Evolutionary conservation across 2,329 filamentous ascomycete species (phyloP).

Genomic region (Alternaria sp.): DNA sequence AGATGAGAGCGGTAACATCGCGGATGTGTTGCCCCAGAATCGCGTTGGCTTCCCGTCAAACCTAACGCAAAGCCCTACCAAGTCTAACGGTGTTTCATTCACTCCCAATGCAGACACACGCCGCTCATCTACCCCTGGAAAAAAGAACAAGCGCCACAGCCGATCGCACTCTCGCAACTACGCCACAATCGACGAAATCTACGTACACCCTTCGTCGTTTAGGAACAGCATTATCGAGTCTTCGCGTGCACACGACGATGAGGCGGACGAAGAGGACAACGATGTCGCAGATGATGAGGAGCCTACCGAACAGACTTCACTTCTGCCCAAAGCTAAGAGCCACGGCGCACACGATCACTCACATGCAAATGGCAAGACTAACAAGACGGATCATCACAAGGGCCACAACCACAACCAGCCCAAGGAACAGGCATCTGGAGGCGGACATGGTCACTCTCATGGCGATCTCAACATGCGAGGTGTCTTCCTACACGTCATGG

Average conservation of each 20-base stretch:
- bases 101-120: slow-evolving; percentile 26
- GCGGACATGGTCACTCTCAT: slow-evolving; percentile 78
- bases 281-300: slow-evolving; percentile 54
- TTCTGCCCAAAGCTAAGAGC: slow-evolving; percentile 48
- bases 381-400: slow-evolving; percentile 61
- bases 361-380: slow-evolving; percentile 25
- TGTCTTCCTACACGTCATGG: slow-evolving; percentile 74
- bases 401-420: slow-evolving; percentile 84
- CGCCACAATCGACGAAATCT: slow-evolving; percentile 71
- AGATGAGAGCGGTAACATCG: slow-evolving; percentile 67
- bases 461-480: slow-evolving; percentile 93
- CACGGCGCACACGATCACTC: slow-evolving; percentile 25
- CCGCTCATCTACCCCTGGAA: slow-evolving; percentile 41
- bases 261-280: slow-evolving; percentile 64
- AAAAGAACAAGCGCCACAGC: slow-evolving; percentile 64
- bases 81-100: slow-evolving; percentile 30
- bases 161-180: slow-evolving; percentile 65
- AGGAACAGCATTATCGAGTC: slow-evolving; percentile 91
- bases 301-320: slow-evolving; percentile 51
- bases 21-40: slow-evolving; percentile 70
- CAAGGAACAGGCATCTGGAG: slow-evolving; percentile 65
- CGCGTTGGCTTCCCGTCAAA: slow-evolving; percentile 61
- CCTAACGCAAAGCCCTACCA: slow-evolving; percentile 23
- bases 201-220: slow-evolving; percentile 88
- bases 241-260: slow-evolving; percentile 67